Base-by-base conservation (phyloP, 192 early-diverging fungal genomes). In the Spizellomyces sp. region DNA sequence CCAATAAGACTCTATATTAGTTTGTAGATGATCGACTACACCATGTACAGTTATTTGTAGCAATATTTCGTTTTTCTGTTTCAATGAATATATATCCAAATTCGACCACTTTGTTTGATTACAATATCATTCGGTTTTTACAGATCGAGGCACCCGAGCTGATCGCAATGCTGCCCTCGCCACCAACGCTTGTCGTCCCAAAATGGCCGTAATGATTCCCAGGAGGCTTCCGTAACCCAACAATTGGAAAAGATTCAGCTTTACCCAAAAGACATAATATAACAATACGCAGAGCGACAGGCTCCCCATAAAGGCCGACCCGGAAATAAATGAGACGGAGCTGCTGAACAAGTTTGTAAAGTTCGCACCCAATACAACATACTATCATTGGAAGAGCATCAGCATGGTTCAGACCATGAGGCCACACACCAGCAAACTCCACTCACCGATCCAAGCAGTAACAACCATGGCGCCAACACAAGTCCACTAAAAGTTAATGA, bases 181-280 rank as follows among this genome's bases (percentile, higher is more conserved):
- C 8, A 83, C 69, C 44, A 83, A 64, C 17, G 82, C 82, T 48
- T 79, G 77, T 22, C 80, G 58, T 7, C 82, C 82, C 9, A 83
- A 43, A 0, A 76, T 60, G 12, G 65, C 71, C 12, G 79, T 79
- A 1, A 75, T 64, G n/a, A 58, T 9, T 66, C 67, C 66, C n/a
- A 79, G 27, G 6, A 73, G 55, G 62, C 64, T 59, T 9, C 82
- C 82, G 56, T 79, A 83, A 10, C 77, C 79, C 56, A 83, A 64
- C 47, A 83, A 59, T 62, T 83, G 80, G 78, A 83, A 83, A 67
- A 83, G 46, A 66, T 81, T 83, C 50, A 81, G 48, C 27, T 64
- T 41, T 19, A 76, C 21, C 79, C 79, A 83, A 73, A 76, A 83
- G 10, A 78, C 48, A 67, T 74, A 73, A 60, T 80, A 79, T 19